These are phyloP conservation scores for Fusarium luffae DNA, from an alignment of 2,329 filamentous ascomycete species.

Conservation along the genomic window DNA sequence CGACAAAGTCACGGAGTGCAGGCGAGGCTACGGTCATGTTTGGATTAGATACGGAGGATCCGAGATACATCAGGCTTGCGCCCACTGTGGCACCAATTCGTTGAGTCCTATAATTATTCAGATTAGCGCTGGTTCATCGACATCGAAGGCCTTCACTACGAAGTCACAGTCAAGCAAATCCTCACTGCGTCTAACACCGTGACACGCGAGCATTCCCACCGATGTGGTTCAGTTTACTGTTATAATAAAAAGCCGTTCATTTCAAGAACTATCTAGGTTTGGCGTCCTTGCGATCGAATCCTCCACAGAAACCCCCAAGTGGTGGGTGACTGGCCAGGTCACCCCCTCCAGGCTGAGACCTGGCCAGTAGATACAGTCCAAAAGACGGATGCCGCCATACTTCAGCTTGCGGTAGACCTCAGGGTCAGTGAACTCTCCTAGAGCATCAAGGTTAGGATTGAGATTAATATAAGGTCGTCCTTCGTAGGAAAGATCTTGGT, in stretches of 20 bases:
- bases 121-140: background rate
- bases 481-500: background rate
- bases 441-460: background rate
- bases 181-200: background rate
- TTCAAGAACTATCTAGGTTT: background rate
- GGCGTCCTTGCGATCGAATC: no score
- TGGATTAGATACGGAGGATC: conserved; percentile 30
- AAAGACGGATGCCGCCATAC: background rate
- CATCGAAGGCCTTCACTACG: background rate
- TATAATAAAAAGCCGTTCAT: background rate
- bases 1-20: background rate
- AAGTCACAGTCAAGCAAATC: background rate
- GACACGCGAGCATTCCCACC: background rate
- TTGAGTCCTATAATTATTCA: background rate
- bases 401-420: background rate
- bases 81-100: conserved; percentile 32
- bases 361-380: background rate
- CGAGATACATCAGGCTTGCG: conserved; percentile 34
- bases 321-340: background rate
- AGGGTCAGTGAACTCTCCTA: background rate
- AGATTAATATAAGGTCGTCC: background rate
- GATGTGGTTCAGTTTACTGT: background rate
- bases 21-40: conserved; percentile 35
- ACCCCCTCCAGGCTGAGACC: background rate
- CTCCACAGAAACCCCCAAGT: background rate